phyloP scores from a whole-genome alignment of 768 basidiomycete species.

The Hypholoma fasciculare region DNA sequence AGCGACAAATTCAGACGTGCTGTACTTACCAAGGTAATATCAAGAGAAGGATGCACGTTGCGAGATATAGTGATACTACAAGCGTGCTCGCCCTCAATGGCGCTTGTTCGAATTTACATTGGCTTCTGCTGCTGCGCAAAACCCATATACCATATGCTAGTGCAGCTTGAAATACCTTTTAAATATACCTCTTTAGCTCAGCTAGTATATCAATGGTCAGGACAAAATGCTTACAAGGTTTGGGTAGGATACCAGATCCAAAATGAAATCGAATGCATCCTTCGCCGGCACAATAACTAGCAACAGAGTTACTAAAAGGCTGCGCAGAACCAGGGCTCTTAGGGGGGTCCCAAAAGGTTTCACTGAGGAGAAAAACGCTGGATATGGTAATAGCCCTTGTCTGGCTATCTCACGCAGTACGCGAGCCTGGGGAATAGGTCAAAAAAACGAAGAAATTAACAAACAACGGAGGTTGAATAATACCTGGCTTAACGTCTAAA shows the following conservation, averaged over 20 bases:
- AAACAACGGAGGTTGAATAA: not conserved
- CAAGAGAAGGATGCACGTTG: constrained; percentile 28
- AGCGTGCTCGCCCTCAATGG: constrained; percentile 25
- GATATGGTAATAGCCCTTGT: constrained; percentile 52
- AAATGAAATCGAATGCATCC: constrained; percentile 37
- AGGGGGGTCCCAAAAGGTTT: constrained; percentile 50
- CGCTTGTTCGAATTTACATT: constrained; percentile 21
- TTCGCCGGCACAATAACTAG: constrained; percentile 38
- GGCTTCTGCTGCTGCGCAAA: constrained; percentile 23
- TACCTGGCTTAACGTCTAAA: constrained; percentile 29
- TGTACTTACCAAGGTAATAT: constrained; percentile 31
- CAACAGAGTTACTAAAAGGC: constrained; percentile 37
- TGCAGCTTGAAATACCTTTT: constrained; percentile 31
- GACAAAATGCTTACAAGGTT: constrained; percentile 24
- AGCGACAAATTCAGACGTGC: not conserved
- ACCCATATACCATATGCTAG: constrained; percentile 31
- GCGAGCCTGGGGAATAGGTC: constrained; percentile 29
- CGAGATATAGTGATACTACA: constrained; percentile 24
- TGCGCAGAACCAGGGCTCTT: constrained; percentile 41
- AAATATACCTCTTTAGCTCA: too few species aligned
- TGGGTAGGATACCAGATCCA: constrained; percentile 41
- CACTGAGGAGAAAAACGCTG: constrained; percentile 46
- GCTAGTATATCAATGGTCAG: not conserved
- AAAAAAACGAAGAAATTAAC: not conserved
- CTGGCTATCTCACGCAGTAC: constrained; percentile 52